phyloP scores from a whole-genome alignment of 768 basidiomycete genomes.

The Sutorius australiensis region DNA sequence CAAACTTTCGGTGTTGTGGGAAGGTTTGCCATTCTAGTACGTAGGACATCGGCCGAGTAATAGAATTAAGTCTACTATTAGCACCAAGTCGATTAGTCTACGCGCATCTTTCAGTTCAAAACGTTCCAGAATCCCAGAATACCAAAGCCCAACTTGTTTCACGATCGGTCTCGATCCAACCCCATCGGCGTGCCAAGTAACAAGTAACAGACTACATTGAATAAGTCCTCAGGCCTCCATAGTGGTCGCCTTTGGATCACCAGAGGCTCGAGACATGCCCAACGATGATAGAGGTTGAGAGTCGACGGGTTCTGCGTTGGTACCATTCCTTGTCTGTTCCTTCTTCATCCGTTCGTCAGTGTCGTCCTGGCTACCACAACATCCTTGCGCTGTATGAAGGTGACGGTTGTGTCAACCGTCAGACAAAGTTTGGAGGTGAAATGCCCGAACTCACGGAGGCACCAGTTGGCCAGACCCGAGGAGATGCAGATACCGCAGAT shows the following conservation, averaged over 20 bases:
- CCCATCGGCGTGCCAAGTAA: no score
- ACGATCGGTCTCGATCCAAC: no score
- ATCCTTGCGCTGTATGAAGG: constrained; percentile 20
- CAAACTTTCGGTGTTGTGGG: no score
- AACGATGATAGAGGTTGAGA: constrained; percentile 23
- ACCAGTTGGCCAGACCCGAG: constrained; percentile 22
- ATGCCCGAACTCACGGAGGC: constrained; percentile 21
- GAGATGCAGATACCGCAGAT: constrained; percentile 12
- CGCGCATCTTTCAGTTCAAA: no score
- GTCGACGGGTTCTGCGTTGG: constrained; percentile 6
- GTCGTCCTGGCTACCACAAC: constrained; percentile 25
- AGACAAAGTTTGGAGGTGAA: neutral
- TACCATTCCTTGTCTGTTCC: constrained; percentile 17
- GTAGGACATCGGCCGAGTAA: no score
- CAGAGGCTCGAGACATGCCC: constrained; percentile 14
- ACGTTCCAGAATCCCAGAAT: no score
- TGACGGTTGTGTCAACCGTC: neutral
- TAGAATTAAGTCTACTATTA: no score
- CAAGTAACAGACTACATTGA: no score
- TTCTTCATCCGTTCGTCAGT: constrained; percentile 29
- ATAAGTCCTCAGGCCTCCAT: neutral
- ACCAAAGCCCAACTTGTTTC: no score
- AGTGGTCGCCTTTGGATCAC: constrained; percentile 1
- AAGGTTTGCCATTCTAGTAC: no score
- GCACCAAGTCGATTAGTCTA: no score